Evolutionary conservation across 108 stramenopile species (phyloP).

Genomic region (Cyclostephanos tholiformis): DNA sequence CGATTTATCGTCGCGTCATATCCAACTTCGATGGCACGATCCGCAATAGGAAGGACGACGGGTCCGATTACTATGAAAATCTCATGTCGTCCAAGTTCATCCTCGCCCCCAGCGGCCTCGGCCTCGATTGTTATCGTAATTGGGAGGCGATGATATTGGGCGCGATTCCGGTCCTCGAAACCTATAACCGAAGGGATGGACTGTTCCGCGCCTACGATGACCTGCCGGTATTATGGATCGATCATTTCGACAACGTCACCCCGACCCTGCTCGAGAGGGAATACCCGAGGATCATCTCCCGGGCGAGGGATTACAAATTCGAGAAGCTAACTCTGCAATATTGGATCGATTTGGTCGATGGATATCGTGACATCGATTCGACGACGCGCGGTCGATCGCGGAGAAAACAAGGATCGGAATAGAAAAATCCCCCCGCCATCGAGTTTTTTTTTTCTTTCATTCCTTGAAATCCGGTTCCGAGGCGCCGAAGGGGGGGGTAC

Average conservation of each 20-base stretch:
- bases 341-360: constrained; percentile 53
- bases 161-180: constrained; percentile 56
- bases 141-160: constrained; percentile 54
- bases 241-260: constrained; percentile 50
- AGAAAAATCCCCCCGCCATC: too few species aligned
- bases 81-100: constrained; percentile 48
- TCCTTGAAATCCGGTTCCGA: too few species aligned
- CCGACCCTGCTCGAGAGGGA: constrained; percentile 45
- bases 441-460: too few species aligned
- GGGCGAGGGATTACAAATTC: constrained; percentile 36
- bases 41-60: constrained; percentile 14
- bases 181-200: constrained; percentile 47
- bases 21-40: constrained; percentile 47
- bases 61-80: constrained; percentile 18
- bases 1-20: constrained; percentile 35
- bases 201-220: constrained; percentile 49
- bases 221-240: constrained; percentile 61
- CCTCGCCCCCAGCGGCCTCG: constrained; percentile 55
- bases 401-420: too few species aligned
- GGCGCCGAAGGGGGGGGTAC: too few species aligned
- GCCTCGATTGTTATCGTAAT: constrained; percentile 54
- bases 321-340: constrained; percentile 52
- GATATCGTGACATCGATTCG: too few species aligned
- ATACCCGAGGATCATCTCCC: constrained; percentile 42
- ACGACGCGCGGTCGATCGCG: too few species aligned